Evolutionary conservation across 139 green algal genomes (phyloP).

Genomic region (Mychonastes homosphaera): DNA sequence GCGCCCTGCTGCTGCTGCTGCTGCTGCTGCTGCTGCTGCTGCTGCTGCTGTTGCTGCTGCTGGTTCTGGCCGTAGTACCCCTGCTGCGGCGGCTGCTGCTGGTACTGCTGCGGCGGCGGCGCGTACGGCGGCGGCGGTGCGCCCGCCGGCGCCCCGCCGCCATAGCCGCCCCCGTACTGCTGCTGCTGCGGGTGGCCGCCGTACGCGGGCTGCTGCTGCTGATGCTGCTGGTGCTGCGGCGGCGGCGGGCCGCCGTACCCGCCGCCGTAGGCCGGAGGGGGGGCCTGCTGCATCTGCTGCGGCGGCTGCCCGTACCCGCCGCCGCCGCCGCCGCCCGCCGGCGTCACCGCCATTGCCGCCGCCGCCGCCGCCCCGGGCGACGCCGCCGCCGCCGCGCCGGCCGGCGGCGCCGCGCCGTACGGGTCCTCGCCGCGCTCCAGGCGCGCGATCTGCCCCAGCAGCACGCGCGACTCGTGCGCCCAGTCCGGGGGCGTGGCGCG

Average conservation of each 20-base stretch:
- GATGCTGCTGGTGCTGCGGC: background rate
- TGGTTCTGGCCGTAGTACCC: background rate
- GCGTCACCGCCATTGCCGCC: background rate
- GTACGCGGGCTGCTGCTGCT: background rate
- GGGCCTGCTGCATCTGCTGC: background rate
- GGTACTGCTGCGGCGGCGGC: background rate
- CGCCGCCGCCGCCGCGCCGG: background rate
- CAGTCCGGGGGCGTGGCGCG: slow-evolving; percentile 23
- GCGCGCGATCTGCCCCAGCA: slow-evolving; percentile 2
- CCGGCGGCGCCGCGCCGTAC: slow-evolving; percentile 2
- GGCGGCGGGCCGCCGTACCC: background rate
- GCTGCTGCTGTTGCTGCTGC: slow-evolving; percentile 5
- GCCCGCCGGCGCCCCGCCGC: too few species aligned
- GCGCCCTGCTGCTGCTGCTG: background rate
- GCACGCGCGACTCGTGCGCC: slow-evolving; percentile 5
- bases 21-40: background rate
- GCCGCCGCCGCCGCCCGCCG: background rate
- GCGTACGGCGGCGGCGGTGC: too few species aligned
- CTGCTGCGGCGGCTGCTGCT: background rate
- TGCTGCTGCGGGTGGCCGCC: slow-evolving; percentile 1
- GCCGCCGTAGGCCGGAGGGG: background rate
- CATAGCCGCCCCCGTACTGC: slow-evolving; percentile 11
- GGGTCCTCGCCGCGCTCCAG: background rate
- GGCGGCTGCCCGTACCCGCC: background rate
- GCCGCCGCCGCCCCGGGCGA: background rate